Conservation (phyloP, 352 stramenopile genomes). For the Hyphochytrium catenoides region DNA sequence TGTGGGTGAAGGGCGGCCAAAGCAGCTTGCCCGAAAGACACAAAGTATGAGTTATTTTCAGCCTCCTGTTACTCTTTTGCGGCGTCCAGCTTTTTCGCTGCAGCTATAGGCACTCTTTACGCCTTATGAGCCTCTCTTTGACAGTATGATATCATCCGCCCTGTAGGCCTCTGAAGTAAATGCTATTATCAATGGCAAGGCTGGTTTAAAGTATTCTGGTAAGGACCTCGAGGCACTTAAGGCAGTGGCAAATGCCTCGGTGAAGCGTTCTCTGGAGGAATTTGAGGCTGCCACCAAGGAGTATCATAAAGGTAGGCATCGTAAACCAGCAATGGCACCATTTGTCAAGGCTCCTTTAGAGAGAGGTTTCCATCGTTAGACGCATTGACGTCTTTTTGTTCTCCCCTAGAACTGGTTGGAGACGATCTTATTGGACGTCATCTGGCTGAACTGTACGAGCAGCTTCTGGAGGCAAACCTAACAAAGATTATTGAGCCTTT, state of each 20-base stretch:
- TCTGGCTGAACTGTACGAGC: conserved; percentile 86
- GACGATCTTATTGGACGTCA: conserved; percentile 76
- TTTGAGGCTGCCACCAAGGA: conserved; percentile 62
- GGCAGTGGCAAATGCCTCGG: conserved; percentile 79
- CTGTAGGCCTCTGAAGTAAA: conserved; percentile 64
- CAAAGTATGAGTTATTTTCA: too few relatives aligned
- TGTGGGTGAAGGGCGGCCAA: conserved; percentile 14
- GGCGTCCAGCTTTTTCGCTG: too few relatives aligned
- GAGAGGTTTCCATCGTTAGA: too few relatives aligned
- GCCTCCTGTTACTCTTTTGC: too few relatives aligned
- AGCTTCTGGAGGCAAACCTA: conserved; percentile 94
- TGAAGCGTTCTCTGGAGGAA: conserved; percentile 73
- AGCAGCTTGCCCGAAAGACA: too few relatives aligned
- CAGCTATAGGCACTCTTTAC: too few relatives aligned
- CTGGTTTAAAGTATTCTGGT: conserved; percentile 90
- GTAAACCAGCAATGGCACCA: neutral
- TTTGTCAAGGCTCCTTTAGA: too few relatives aligned
- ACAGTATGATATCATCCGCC: too few relatives aligned
- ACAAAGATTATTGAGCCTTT: conserved; percentile 98
- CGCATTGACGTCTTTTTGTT: conserved; percentile 46
- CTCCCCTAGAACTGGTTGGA: conserved; percentile 52
- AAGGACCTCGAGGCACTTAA: conserved; percentile 85
- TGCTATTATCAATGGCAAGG: conserved; percentile 80
- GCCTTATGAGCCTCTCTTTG: too few relatives aligned
- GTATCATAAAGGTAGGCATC: conserved; percentile 38